These are phyloP conservation scores for Zygosaccharomyces lentus DNA, from an alignment of 805 yeast species.

Conservation along the genomic window DNA sequence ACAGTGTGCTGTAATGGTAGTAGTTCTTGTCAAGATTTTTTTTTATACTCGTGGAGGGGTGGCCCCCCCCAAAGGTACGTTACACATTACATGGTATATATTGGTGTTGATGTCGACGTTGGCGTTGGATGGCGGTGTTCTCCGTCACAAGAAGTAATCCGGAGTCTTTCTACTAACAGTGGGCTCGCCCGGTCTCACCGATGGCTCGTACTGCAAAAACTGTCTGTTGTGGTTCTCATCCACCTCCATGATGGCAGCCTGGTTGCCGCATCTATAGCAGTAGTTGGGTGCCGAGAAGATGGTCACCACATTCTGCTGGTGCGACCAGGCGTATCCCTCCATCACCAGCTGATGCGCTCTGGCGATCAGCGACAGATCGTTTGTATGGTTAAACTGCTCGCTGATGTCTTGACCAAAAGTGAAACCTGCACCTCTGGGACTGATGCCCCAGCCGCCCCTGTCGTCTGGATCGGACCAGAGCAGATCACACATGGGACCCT, in stretches of 20 bases:
- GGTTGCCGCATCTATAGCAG: slow-evolving; percentile 96
- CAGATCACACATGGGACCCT: slow-evolving; percentile 96
- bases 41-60: slow-evolving; percentile 2
- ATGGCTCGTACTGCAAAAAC: slow-evolving; percentile 92
- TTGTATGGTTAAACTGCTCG: slow-evolving; percentile 89
- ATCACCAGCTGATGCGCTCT: slow-evolving; percentile 97
- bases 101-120: not conserved
- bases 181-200: slow-evolving; percentile 97
- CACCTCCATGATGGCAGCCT: slow-evolving; percentile 97
- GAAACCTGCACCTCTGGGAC: slow-evolving; percentile 98
- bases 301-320: slow-evolving; percentile 90
- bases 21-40: not conserved
- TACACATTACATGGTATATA: slow-evolving; percentile 6
- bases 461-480: slow-evolving; percentile 98
- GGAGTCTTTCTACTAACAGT: slow-evolving; percentile 96
- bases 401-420: slow-evolving; percentile 95
- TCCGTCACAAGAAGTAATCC: slow-evolving; percentile 75
- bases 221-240: slow-evolving; percentile 90
- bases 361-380: slow-evolving; percentile 78
- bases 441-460: slow-evolving; percentile 96
- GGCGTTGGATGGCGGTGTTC: not conserved
- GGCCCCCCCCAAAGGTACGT: slow-evolving; percentile 4
- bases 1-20: not conserved
- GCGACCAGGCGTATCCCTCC: slow-evolving; percentile 96
- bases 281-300: slow-evolving; percentile 94